Evolutionary conservation across 2,329 filamentous ascomycete genomes (phyloP), one percentile per base, ranked within the genome.

Genomic region (Teratosphaeria gauchensis): DNA sequence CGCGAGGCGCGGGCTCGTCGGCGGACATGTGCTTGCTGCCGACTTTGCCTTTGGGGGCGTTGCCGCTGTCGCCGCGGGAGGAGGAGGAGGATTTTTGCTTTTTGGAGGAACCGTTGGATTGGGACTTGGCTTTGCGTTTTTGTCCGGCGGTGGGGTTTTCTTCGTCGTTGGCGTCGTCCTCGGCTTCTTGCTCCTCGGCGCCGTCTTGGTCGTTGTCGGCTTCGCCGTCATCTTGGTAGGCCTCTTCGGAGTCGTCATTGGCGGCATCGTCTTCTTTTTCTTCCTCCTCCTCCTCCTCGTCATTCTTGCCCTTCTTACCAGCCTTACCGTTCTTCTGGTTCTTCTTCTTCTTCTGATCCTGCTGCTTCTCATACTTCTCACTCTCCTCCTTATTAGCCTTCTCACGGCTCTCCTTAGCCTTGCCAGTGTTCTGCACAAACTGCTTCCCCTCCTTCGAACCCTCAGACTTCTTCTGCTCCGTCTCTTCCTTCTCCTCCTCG

Each of bases 401-500:
- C 61, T 72, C 69, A 46, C 76, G 68, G 6, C 69, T 71, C 55
- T 72, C 62, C 64, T 75, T 78, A 4, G 76, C 76, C 59, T 71
- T 71, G 2, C 61, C 60, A 1, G 77, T 78, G 64, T 79, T 79
- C 1, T 62, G 66, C 31, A 78, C 76, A 66, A 72, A 71, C 59
- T 78, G 76, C 62, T 75, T 75, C 11, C 76, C 76, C 56, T 76
- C 60, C 61, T 74, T 74, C 57, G 71, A 68, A 35, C 64, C 73
- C 55, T 69, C 62, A 57, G 68, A 62, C 65, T 74, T 75, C 65
- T 68, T 75, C 59, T 72, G 57, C 31, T 76, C 73, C 8, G 76
- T 78, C 60, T 72, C 70, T 58, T 76, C 62, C 60, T 78, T 78
- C 65, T 78, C 75, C 28, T 72, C 61, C 48, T 78, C 76, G 51